Conservation (phyloP, 179 eudicot species). For the Beta lomatogona region DNA sequence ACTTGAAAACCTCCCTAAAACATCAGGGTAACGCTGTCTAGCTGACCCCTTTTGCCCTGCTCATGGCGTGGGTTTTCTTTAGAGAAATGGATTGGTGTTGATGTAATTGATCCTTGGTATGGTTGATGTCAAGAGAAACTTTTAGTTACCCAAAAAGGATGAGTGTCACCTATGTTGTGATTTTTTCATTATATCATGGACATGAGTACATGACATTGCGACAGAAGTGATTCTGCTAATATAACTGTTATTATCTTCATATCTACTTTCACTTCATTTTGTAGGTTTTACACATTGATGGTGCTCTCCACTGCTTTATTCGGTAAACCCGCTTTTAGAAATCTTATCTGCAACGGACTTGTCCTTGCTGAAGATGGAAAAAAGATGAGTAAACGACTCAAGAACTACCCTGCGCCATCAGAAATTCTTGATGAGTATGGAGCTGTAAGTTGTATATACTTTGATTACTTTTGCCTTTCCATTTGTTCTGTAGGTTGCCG, state of each 20-base stretch:
- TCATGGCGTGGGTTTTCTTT: neutral
- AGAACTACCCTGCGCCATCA: slow-evolving; percentile 84
- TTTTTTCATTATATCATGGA: neutral
- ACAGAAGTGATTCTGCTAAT: neutral
- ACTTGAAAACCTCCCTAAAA: neutral
- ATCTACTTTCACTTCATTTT: neutral
- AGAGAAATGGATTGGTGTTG: neutral
- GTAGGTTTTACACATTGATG: slow-evolving; percentile 96
- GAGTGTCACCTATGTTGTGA: neutral
- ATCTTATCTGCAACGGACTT: slow-evolving; percentile 98
- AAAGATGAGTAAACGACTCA: slow-evolving; percentile 95
- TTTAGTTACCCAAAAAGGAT: neutral
- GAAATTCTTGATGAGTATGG: slow-evolving; percentile 88
- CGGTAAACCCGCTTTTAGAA: slow-evolving; percentile 87
- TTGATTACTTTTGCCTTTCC: neutral
- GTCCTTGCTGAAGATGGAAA: slow-evolving; percentile 98
- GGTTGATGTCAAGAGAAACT: neutral
- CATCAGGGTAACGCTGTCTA: neutral
- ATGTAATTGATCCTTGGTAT: neutral
- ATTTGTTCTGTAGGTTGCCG: neutral
- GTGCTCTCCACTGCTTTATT: slow-evolving; percentile 96
- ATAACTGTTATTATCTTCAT: neutral
- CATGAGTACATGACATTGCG: neutral
- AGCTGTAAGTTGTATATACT: slow-evolving; percentile 64
- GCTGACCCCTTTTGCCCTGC: neutral